Conservation (phyloP, 2,329 filamentous ascomycete species). For the Emydomyces testavorans region DNA sequence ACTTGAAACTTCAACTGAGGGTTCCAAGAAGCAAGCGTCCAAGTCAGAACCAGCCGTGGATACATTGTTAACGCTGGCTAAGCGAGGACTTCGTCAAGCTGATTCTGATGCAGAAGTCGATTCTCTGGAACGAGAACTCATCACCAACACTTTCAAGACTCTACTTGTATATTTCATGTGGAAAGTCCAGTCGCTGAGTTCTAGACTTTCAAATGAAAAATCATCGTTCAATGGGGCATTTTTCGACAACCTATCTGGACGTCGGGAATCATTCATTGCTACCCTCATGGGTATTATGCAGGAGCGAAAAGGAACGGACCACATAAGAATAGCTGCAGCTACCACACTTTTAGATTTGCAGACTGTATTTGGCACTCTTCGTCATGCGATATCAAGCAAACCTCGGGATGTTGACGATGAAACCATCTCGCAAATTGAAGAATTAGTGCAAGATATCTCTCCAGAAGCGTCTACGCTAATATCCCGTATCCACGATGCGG, state of each 20-base stretch:
- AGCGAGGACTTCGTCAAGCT: slow-evolving; percentile 55
- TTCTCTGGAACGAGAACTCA: slow-evolving; percentile 66
- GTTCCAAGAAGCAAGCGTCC: slow-evolving; percentile 31
- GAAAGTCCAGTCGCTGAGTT: slow-evolving; percentile 57
- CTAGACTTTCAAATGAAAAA: slow-evolving; percentile 43
- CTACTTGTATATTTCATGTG: slow-evolving; percentile 91
- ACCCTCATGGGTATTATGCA: slow-evolving; percentile 42
- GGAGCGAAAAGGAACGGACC: slow-evolving; percentile 49
- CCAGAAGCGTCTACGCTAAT: slow-evolving; percentile 53
- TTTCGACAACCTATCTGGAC: slow-evolving; percentile 56
- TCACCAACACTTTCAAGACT: slow-evolving; percentile 62
- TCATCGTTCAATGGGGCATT: slow-evolving; percentile 50
- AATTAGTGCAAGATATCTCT: slow-evolving; percentile 58
- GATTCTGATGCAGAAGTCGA: slow-evolving; percentile 60
- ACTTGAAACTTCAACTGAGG: slow-evolving; percentile 48
- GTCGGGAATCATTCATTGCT: slow-evolving; percentile 42
- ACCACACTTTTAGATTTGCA: slow-evolving; percentile 72
- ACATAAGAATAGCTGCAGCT: slow-evolving; percentile 63
- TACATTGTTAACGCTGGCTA: slow-evolving; percentile 59
- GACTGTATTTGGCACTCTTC: slow-evolving; percentile 64
- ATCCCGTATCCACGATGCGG: slow-evolving; percentile 62
- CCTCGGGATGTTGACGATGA: slow-evolving; percentile 36
- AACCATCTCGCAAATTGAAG: slow-evolving; percentile 45
- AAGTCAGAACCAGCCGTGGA: slow-evolving; percentile 42
- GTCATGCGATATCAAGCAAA: slow-evolving; percentile 36